Evolutionary conservation across 148 eudicot species (phyloP).

Genomic region (Silene conica): DNA sequence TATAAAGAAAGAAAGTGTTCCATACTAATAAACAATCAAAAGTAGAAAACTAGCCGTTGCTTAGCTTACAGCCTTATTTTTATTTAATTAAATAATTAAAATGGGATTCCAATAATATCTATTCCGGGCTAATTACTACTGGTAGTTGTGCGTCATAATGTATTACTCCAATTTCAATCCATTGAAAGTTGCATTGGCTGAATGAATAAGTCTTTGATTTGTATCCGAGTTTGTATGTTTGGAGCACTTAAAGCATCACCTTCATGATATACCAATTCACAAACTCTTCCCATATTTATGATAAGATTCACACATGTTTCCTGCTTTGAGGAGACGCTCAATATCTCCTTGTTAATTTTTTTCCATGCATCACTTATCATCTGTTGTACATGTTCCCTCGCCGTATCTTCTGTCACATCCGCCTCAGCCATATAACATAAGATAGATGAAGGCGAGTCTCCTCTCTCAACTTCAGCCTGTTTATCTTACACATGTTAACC

Average conservation of each 20-base stretch:
- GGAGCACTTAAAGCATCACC: slow-evolving; percentile 3
- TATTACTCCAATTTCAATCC: not conserved
- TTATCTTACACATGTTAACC: no score
- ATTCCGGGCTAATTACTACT: no score
- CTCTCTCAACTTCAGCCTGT: slow-evolving; percentile 50
- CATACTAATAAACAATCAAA: no score
- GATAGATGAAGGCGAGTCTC: slow-evolving; percentile 50
- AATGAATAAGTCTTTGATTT: not conserved
- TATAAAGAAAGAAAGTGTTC: no score
- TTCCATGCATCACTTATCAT: slow-evolving; percentile 35
- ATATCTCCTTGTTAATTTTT: slow-evolving; percentile 32
- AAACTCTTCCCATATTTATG: slow-evolving; percentile 1
- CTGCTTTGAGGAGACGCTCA: not conserved
- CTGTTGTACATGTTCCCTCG: slow-evolving; percentile 30
- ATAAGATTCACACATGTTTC: slow-evolving; percentile 9
- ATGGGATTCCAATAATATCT: no score
- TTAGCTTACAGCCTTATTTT: no score
- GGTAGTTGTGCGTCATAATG: no score
- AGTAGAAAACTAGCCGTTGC: no score
- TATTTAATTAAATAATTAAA: no score
- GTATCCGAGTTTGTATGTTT: not conserved
- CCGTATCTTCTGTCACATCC: slow-evolving; percentile 35
- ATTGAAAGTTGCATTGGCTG: not conserved
- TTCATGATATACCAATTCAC: not conserved
- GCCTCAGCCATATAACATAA: slow-evolving; percentile 45